A percentile compares a stretch with the other conserved stretches of the same genome.
Conservation (phyloP, 2,329 filamentous ascomycete genomes). For the Aspergillus sojae region DNA sequence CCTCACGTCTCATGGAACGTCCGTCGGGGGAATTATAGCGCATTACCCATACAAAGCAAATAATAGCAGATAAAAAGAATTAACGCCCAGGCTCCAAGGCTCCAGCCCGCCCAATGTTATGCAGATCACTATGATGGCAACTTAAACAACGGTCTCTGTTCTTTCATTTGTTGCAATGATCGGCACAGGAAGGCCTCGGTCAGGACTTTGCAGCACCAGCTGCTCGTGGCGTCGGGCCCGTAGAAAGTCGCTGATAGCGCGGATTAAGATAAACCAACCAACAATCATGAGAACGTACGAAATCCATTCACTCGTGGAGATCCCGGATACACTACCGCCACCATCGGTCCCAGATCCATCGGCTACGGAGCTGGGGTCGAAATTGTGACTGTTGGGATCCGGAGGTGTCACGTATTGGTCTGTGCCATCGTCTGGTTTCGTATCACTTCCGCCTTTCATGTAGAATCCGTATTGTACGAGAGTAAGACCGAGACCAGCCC, state of each 20-base stretch:
- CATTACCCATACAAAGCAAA: constrained; percentile 1
- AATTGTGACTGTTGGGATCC: constrained; percentile 88
- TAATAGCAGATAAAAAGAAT: background rate
- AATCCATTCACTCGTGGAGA: constrained; percentile 81
- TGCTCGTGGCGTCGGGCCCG: constrained; percentile 88
- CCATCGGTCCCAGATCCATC: constrained; percentile 34
- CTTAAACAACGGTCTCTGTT: constrained; percentile 73
- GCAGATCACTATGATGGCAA: constrained; percentile 12
- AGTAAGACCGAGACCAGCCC: constrained; percentile 90
- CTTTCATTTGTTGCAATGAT: constrained; percentile 85
- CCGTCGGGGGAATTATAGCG: background rate
- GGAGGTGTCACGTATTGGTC: constrained; percentile 64
- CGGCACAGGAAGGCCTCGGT: constrained; percentile 79
- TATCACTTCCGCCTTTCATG: constrained; percentile 70
- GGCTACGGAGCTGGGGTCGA: constrained; percentile 72
- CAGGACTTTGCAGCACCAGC: constrained; percentile 88
- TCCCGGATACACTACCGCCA: constrained; percentile 54
- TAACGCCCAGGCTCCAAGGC: constrained; percentile 19
- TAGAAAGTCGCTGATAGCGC: constrained; percentile 88
- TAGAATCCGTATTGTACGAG: constrained; percentile 96
- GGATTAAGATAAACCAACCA: constrained; percentile 96
- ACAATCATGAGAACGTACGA: constrained; percentile 94
- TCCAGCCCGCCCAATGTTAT: constrained; percentile 10
- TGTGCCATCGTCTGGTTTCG: constrained; percentile 36
- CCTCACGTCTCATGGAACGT: background rate